Evolutionary conservation across 495 filamentous ascomycete species (phyloP), one percentile per base, ranked within the genome.

Genomic region (Aspergillus cristatus): DNA sequence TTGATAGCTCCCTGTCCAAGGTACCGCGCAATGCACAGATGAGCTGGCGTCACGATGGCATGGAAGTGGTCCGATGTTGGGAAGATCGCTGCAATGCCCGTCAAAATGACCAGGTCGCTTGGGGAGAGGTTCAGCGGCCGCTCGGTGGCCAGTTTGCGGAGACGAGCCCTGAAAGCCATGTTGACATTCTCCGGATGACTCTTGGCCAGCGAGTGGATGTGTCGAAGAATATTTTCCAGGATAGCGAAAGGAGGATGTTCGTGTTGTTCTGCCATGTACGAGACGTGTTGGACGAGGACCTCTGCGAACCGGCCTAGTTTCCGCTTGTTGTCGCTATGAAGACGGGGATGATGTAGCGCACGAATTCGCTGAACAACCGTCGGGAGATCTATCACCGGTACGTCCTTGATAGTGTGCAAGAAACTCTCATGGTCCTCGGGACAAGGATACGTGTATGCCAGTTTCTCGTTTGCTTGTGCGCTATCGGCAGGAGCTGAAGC

Each of bases 41-140:
- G 82, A 1, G 90, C 84, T 0, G 91, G 91, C 3, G 91, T 97
- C 33, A 83, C 78, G 12, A 97, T 82, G 38, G 87, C 81, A 47
- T 97, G 91, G 58, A 96, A 97, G 57, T 94, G 86, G 61, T 99
- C 91, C 0, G 86, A 94, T 0, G 93, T 94, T 4, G 93, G 87
- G 55, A 93, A 99, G 41, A 90, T 83, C 6, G 79, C 76, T 18
- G 76, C 76, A 46, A 96, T 74, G 0, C 86, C 86, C 1, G 86
- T 89, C 28, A 99, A 62, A 17, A 94, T 55, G 7, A 88, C 57
- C 15, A 97, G 68, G 53, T 97, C 88, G 3, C 85, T 83, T 7
- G 80, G 69, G 2, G 67, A 76, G 8, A 82, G 76, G 13, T 64
- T 67, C 32, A 78, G 64, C 5, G 79, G 72, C 35, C 76, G 74